Base-by-base conservation (phyloP, 768 basidiomycete species). In the Rubroboletus satanas region DNA sequence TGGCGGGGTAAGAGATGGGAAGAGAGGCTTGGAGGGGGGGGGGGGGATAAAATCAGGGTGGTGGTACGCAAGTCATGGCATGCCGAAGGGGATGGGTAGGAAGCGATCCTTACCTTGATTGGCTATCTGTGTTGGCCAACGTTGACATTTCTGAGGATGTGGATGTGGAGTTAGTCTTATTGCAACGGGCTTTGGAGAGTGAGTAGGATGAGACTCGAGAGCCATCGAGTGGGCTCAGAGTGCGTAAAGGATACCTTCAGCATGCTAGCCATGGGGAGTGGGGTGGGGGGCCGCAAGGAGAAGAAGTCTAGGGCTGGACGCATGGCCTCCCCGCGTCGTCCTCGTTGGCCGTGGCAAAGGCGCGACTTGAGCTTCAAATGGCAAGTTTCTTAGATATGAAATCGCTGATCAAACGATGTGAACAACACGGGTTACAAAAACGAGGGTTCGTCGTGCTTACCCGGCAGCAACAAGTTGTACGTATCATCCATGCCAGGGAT, bases 1-100 rank as follows among this genome's bases (percentile, higher is more conserved):
- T 66, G 67, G 47, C 64, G 62, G 31, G 57, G 52, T 14, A 49
- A 9, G 42, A 59, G 52, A 12, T 49, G 42, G 2, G 56, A 49
- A 18, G 49, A 14, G 38, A 41, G 14, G 11, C 59, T 61, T 36
- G 29, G 14, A 15, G 3, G 11, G 8, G 10, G 18, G 2, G 2
- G 29, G 18, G 1, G 18, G 31, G 6, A 1, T 10, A 11, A 33
- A 15, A n/a, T 58, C 31, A 58, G 37, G 21, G 21, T 21, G 21
- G 8, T 31, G 33, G 15, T 47, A 17, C 10, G 33, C 9, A 1
- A 6, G 21, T 14, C 14, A 14, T 26, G 26, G 26, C 7, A 28
- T 36, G 47, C 11, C 41, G 9, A 15, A 21, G 43, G 8, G 8
- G 11, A n/a, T 46, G 29, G 32, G 44, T 26, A n/a, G 43, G 10